Evolutionary conservation across 225 moss, liverwort and hornwort genomes (phyloP).

Genomic region (Marchantia paleacea): DNA sequence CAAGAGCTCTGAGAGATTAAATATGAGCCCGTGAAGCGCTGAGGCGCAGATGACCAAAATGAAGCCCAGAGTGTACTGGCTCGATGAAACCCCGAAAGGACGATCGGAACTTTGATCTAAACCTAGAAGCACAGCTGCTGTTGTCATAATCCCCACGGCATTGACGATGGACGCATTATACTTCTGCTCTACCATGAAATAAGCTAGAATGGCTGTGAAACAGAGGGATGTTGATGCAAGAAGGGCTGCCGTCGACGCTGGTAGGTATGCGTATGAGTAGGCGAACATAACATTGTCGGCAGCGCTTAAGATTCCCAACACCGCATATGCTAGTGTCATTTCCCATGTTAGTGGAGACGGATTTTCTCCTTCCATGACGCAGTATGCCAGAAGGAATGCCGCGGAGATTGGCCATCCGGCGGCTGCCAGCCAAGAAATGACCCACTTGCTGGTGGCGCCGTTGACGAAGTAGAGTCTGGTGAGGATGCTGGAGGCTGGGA

Average conservation of each 20-base stretch:
- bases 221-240: conserved; percentile 33
- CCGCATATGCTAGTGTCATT: conserved; percentile 28
- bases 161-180: conserved; percentile 33
- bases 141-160: conserved; percentile 37
- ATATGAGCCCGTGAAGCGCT: conserved; percentile 40
- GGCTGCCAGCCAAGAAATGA: conserved; percentile 34
- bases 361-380: conserved; percentile 24
- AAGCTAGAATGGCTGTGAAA: conserved; percentile 43
- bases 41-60: conserved; percentile 37
- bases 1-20: conserved; percentile 31
- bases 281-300: conserved; percentile 43
- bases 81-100: conserved; percentile 32
- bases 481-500: conserved; percentile 42
- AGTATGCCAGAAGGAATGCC: conserved; percentile 27
- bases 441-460: conserved; percentile 40
- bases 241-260: conserved; percentile 38
- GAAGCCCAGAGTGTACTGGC: conserved; percentile 34
- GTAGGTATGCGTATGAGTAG: conserved; percentile 40
- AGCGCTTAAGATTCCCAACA: conserved; percentile 35
- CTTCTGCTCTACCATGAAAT: conserved; percentile 34
- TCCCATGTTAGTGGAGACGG: conserved; percentile 35
- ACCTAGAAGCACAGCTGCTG: conserved; percentile 34
- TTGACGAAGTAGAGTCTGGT: conserved; percentile 38
- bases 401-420: conserved; percentile 41
- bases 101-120: conserved; percentile 41